Evolutionary conservation across 495 filamentous ascomycete species (phyloP), one percentile per base, ranked within the genome.

Genomic region (Lophiotrema nucula): DNA sequence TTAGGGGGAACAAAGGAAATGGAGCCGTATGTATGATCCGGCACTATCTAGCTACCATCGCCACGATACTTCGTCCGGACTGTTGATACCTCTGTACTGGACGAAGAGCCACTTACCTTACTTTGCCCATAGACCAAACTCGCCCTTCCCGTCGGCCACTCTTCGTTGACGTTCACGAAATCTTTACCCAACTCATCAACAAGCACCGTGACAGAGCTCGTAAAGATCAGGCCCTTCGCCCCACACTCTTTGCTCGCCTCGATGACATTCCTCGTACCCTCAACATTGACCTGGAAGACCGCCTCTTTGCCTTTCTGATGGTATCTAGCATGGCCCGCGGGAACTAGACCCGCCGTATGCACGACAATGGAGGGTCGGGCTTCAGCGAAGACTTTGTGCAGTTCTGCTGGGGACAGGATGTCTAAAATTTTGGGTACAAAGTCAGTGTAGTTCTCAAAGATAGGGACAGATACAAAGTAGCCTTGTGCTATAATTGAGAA

Each of bases 121-220:
- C 79, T 82, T 59, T 82, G 77, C 21, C 81, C 80, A 63, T 86
- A 86, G 27, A 80, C 76, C 45, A 81, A 71, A 1, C 73, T 82
- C 19, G 67, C 73, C 27, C 56, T 64, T 15, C 78, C 74, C 1
- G 71, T 75, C 18, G 79, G 79, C 71, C 80, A 78, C 21, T 43
- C 62, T 65, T 84, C 82, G 58, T 81, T 73, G 53, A 81, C 77
- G 63, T 85, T 81, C 12, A 60, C 68, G 66, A 81, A 80, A 25
- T 78, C 69, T 47, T 72, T 64, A 15, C 68, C 68, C 66, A 82
- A 65, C 59, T 84, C 76, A 68, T 86, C 83, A 13, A 74, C 77
- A 45, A 82, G 70, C 37, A 78, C 76, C 21, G 79, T 79, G 58
- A 79, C 83, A 57, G 69, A 78, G 55, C 78, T 79, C 26, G 77